These are phyloP conservation scores for Raphanus sativus DNA, from an alignment of 345 rosid species.

Conservation along the genomic window DNA sequence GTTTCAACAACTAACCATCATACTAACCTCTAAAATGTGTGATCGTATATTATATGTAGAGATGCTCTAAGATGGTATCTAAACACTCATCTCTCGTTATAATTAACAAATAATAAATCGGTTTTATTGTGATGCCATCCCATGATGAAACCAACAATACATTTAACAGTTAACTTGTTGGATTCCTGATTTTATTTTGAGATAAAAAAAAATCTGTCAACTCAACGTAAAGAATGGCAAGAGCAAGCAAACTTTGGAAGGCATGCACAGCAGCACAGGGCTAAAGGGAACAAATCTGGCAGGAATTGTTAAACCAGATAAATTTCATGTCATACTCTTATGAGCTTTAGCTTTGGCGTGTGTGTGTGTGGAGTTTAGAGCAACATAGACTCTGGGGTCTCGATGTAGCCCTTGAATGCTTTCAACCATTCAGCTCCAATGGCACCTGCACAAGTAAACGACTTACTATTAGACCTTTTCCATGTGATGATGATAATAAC, in stretches of 20 bases:
- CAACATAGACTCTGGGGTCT: slow-evolving; percentile 93
- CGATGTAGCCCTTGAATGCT: slow-evolving; percentile 91
- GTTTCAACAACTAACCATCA: too few relatives aligned
- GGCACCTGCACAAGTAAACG: slow-evolving; percentile 52
- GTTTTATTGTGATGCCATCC: not conserved
- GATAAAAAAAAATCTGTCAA: slow-evolving; percentile 1
- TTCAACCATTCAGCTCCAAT: slow-evolving; percentile 96
- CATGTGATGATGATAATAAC: not conserved
- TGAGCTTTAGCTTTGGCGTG: slow-evolving; percentile 21
- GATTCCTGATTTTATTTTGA: slow-evolving; percentile 15
- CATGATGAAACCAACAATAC: not conserved
- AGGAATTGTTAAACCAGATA: slow-evolving; percentile 5
- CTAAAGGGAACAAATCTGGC: slow-evolving; percentile 18
- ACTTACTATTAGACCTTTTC: not conserved
- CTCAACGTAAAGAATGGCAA: slow-evolving; percentile 16
- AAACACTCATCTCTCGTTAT: not conserved
- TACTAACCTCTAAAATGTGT: too few relatives aligned
- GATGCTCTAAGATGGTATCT: too few relatives aligned
- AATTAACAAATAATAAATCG: not conserved
- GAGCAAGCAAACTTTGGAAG: slow-evolving; percentile 16
- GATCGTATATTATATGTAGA: too few relatives aligned
- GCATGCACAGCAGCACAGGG: not conserved
- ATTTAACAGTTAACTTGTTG: not conserved
- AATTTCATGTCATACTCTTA: slow-evolving; percentile 8
- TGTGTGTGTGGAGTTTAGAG: slow-evolving; percentile 44